Evolutionary conservation across 139 green algal species (phyloP).

Genomic region (Chlorella vulgaris): DNA sequence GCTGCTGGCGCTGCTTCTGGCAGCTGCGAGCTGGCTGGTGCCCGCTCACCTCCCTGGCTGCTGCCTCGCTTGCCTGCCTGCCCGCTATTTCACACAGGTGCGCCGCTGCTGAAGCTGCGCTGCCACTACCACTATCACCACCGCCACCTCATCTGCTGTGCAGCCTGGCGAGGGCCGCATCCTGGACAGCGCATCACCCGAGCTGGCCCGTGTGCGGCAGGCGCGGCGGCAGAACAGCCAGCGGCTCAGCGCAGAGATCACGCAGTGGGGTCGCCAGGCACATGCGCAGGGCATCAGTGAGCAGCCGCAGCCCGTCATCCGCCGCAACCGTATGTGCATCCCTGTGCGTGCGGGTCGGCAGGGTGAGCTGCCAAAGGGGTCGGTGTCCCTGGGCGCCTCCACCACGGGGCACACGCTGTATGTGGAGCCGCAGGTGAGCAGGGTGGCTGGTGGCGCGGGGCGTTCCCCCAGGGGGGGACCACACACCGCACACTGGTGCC

Average conservation of each 20-base stretch:
- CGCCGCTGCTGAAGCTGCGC: neutral
- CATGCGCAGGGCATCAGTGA: conserved; percentile 59
- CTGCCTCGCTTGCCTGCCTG: neutral
- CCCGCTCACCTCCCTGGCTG: neutral
- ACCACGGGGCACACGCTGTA: conserved; percentile 81
- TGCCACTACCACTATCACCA: neutral
- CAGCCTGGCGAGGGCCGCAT: conserved; percentile 49
- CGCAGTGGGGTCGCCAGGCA: conserved; percentile 55
- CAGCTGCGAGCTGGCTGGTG: neutral
- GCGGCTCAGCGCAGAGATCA: conserved; percentile 49
- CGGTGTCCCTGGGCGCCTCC: conserved; percentile 59
- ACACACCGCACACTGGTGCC: neutral
- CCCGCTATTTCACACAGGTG: too few relatives aligned
- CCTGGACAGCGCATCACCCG: conserved; percentile 52
- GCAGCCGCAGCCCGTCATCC: conserved; percentile 48
- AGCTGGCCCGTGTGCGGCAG: conserved; percentile 49
- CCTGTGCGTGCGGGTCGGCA: conserved; percentile 60
- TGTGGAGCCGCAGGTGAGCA: conserved; percentile 68
- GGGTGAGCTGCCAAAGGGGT: conserved; percentile 74
- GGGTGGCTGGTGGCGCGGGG: neutral
- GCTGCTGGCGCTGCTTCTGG: neutral
- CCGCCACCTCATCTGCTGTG: neutral
- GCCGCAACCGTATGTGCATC: conserved; percentile 56
- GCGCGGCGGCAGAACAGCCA: conserved; percentile 54
- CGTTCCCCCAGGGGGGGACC: neutral